These are phyloP conservation scores for Zea mays DNA, from an alignment of 176 grass and related monocot species.

Conservation along the genomic window DNA sequence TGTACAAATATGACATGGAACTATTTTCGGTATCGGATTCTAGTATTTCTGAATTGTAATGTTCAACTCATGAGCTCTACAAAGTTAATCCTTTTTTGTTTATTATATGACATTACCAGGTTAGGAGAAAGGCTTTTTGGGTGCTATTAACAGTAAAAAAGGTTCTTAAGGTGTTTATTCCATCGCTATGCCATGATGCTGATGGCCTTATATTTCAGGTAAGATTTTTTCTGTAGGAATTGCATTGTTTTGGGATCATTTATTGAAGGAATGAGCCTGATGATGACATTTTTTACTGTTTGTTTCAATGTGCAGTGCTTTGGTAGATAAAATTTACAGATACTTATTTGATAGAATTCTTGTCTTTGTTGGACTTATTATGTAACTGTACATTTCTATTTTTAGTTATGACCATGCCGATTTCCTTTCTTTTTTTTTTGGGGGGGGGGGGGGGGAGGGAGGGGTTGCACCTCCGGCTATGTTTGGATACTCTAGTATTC, in stretches of 20 bases:
- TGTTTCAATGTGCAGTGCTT: background rate
- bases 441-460: no score
- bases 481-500: no score
- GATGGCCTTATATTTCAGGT: slow-evolving; percentile 99
- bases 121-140: slow-evolving; percentile 98
- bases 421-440: background rate
- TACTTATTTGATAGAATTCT: background rate
- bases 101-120: slow-evolving; percentile 48
- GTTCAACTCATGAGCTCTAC: slow-evolving; percentile 7
- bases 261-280: background rate
- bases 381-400: background rate
- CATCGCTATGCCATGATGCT: slow-evolving; percentile 81
- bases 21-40: slow-evolving; percentile 69
- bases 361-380: background rate
- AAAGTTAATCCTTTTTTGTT: background rate
- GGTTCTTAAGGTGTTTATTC: slow-evolving; percentile 83
- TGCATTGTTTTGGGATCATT: no score
- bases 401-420: background rate
- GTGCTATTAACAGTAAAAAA: slow-evolving; percentile 72
- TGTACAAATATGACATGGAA: slow-evolving; percentile 99
- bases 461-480: no score
- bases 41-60: slow-evolving; percentile 3
- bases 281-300: background rate
- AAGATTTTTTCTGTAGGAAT: slow-evolving; percentile 21
- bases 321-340: background rate